Conservation (phyloP, 2,329 filamentous ascomycete genomes). For the Trichophyton simii region DNA sequence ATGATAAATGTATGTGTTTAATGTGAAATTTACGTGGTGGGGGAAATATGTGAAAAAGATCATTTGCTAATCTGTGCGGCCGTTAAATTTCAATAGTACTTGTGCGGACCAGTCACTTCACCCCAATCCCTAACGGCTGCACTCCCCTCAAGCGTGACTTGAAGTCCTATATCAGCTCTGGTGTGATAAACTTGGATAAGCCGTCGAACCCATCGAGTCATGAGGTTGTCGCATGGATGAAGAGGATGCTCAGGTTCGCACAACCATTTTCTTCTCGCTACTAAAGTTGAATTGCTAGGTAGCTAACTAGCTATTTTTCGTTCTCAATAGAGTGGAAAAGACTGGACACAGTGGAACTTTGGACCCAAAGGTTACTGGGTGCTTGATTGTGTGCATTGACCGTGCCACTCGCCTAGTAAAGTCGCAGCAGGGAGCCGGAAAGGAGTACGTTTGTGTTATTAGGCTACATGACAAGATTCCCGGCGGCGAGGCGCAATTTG, state of each 20-base stretch:
- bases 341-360: constrained; percentile 97
- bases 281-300: not conserved
- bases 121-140: constrained; percentile 86
- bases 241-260: constrained; percentile 75
- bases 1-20: constrained; percentile 64
- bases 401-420: constrained; percentile 95
- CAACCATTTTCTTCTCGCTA: constrained; percentile 11
- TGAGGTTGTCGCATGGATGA: constrained; percentile 98
- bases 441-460: constrained; percentile 96
- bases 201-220: constrained; percentile 95
- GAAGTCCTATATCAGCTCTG: constrained; percentile 92
- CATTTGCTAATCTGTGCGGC: not conserved
- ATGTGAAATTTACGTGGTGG: constrained; percentile 1
- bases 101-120: constrained; percentile 91
- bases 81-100: constrained; percentile 47
- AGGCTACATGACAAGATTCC: constrained; percentile 90
- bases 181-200: constrained; percentile 97
- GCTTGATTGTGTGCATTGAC: constrained; percentile 89
- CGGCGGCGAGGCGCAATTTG: constrained; percentile 84
- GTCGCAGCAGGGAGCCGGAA: constrained; percentile 96
- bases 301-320: not conserved
- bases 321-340: constrained; percentile 60
- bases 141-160: constrained; percentile 85
- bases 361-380: constrained; percentile 95
- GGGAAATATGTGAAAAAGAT: not conserved